A percentile compares a stretch with the other conserved stretches of the same genome.
Conservation (phyloP, 768 basidiomycete species). For the Mycena polygramma region DNA sequence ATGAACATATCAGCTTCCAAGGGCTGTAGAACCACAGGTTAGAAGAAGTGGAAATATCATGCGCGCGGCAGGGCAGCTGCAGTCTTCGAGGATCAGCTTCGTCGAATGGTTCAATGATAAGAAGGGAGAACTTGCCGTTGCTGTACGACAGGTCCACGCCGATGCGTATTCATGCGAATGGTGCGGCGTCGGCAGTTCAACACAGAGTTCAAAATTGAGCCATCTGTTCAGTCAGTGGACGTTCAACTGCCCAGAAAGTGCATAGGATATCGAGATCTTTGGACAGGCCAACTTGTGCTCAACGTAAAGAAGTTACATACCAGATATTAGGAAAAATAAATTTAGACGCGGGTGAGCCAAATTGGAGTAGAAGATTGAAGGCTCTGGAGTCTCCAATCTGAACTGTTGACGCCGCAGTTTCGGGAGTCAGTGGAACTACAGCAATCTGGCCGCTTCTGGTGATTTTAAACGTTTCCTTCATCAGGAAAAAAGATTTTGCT, state of each 20-base stretch:
- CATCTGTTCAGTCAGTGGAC: neutral
- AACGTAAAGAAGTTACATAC: neutral
- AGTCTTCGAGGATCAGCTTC: constrained; percentile 6
- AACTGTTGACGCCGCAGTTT: neutral
- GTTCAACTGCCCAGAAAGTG: neutral
- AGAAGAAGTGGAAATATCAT: neutral
- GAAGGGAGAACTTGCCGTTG: neutral
- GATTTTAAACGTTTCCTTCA: too few species aligned
- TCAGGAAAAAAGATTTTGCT: too few species aligned
- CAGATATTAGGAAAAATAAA: neutral
- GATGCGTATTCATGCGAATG: neutral
- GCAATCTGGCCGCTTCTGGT: neutral
- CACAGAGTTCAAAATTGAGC: neutral
- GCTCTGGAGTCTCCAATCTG: too few species aligned
- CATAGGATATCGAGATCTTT: constrained; percentile 25
- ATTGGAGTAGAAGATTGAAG: too few species aligned
- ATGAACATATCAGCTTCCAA: neutral
- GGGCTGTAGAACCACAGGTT: constrained; percentile 6
- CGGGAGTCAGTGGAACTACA: neutral
- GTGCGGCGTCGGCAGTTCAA: neutral
- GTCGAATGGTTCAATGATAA: constrained; percentile 1
- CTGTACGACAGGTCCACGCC: constrained; percentile 4
- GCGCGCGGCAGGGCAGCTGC: neutral
- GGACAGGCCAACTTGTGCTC: neutral
- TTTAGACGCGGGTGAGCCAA: too few species aligned